These are phyloP conservation scores for Cyathus striatus DNA, from an alignment of 768 basidiomycete species.

Conservation along the genomic window DNA sequence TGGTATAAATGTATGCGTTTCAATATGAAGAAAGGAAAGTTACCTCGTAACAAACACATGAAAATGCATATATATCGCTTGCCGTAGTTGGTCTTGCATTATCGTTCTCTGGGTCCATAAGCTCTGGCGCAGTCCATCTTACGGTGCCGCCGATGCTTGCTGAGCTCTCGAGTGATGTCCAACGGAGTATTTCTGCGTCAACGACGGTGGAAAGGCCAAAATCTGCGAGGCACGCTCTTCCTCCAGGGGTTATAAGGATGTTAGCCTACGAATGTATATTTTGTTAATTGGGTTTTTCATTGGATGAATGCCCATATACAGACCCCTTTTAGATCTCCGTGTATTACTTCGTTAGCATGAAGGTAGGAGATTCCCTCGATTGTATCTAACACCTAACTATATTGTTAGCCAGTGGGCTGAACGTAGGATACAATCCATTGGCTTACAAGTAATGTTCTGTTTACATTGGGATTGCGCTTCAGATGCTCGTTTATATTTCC, in stretches of 20 bases:
- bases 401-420: no score
- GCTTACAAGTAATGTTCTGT: conserved; percentile 11
- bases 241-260: neutral
- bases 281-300: neutral
- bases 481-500: conserved; percentile 26
- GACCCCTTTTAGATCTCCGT: conserved; percentile 29
- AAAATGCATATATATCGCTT: neutral
- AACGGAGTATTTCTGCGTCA: neutral
- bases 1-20: no score
- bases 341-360: conserved; percentile 29
- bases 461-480: conserved; percentile 7
- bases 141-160: neutral
- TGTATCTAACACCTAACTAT: conserved; percentile 23
- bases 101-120: neutral
- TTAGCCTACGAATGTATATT: neutral
- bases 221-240: neutral
- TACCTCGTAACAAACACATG: neutral
- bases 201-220: neutral
- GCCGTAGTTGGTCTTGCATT: neutral
- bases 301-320: neutral
- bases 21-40: no score
- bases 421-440: no score
- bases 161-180: neutral
- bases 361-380: conserved; percentile 25
- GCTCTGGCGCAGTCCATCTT: neutral